Percentiles rank a stretch among this genome's conserved stretches.
Conservation (phyloP, 2,329 filamentous ascomycete genomes). For the Dendryphion nanum region DNA sequence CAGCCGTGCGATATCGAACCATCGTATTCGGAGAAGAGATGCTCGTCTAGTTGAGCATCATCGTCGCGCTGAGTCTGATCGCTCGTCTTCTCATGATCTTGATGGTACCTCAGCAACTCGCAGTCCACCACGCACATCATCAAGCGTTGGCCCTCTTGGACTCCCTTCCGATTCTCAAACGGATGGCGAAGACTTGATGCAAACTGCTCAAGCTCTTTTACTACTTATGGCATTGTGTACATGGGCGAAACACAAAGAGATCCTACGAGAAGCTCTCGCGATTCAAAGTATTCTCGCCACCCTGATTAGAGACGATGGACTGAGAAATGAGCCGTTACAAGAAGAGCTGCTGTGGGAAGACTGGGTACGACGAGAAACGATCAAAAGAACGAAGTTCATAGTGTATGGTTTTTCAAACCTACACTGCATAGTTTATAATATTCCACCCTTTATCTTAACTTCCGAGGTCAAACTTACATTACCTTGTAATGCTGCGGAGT, state of each 20-base stretch:
- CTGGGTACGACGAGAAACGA: constrained; percentile 55
- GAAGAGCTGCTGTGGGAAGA: constrained; percentile 55
- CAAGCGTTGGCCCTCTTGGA: constrained; percentile 25
- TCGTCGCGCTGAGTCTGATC: constrained; percentile 19
- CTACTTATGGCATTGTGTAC: constrained; percentile 61
- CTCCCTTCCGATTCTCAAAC: constrained; percentile 22
- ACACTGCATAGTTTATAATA: constrained; percentile 62
- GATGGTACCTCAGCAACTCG: constrained; percentile 10
- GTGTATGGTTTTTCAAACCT: constrained; percentile 60
- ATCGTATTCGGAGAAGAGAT: constrained; percentile 52
- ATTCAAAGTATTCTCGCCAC: constrained; percentile 58
- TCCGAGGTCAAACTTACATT: constrained; percentile 55
- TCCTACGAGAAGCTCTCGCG: constrained; percentile 57
- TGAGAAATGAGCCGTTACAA: constrained; percentile 54
- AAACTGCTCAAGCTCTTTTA: constrained; percentile 65
- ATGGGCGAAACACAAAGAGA: constrained; percentile 58
- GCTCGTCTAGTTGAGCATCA: constrained; percentile 40
- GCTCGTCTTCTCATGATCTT: constrained; percentile 15
- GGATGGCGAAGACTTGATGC: constrained; percentile 46
- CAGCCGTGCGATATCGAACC: constrained; percentile 53
- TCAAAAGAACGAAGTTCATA: constrained; percentile 55
- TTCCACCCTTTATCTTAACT: constrained; percentile 58
- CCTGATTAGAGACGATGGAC: constrained; percentile 55
- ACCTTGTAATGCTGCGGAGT: constrained; percentile 55
- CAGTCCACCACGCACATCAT: constrained; percentile 17